Conservation (phyloP, 805 yeast genomes). For the Lachancea sp. region DNA sequence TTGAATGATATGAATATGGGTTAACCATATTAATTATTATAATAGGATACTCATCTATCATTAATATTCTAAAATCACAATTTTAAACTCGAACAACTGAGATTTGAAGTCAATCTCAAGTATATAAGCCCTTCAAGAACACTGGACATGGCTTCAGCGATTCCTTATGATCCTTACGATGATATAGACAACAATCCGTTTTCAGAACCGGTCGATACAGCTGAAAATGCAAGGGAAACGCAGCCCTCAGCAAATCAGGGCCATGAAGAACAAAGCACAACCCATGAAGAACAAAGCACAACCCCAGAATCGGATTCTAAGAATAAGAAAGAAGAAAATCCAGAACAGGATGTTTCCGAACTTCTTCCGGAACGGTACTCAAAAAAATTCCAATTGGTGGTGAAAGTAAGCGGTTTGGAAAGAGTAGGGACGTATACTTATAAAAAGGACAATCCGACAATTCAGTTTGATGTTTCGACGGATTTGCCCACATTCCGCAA, state of each 20-base stretch:
- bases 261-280: neutral
- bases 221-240: conserved; percentile 13
- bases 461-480: conserved; percentile 61
- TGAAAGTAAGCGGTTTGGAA: conserved; percentile 66
- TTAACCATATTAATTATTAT: too few species aligned
- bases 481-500: conserved; percentile 76
- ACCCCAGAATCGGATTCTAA: neutral
- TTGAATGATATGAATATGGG: too few species aligned
- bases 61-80: too few species aligned
- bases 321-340: too few species aligned
- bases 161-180: conserved; percentile 30
- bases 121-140: neutral
- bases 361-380: conserved; percentile 10
- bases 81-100: neutral
- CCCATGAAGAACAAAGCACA: neutral
- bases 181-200: conserved; percentile 59
- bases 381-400: conserved; percentile 37
- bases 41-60: too few species aligned
- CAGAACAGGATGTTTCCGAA: neutral
- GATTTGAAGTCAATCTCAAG: neutral
- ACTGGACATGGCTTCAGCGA: conserved; percentile 14
- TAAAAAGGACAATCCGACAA: conserved; percentile 70
- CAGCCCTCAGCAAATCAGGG: conserved; percentile 15
- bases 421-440: conserved; percentile 45
- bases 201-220: conserved; percentile 34